Evolutionary conservation across 129 eudicot genomes (phyloP).

Genomic region (Pulicaria dysenterica): DNA sequence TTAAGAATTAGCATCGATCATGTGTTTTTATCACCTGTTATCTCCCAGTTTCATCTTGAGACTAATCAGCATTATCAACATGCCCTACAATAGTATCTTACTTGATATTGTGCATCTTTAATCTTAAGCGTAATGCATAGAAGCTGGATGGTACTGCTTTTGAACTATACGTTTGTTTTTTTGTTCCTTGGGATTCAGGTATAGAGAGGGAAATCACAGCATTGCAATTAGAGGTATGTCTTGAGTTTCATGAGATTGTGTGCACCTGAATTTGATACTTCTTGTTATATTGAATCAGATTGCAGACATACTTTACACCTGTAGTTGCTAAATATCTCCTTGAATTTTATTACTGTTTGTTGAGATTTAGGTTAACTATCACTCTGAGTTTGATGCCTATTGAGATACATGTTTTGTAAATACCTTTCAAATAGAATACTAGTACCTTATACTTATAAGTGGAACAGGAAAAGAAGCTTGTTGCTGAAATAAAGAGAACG

Average conservation of each 20-base stretch:
- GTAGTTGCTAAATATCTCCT: no score
- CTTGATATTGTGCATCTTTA: neutral
- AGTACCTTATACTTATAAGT: conserved; percentile 19
- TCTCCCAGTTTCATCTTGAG: neutral
- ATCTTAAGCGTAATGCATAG: neutral
- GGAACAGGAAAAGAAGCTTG: conserved; percentile 92
- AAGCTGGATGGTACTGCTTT: conserved; percentile 16
- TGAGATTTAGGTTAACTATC: neutral
- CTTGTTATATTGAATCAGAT: no score
- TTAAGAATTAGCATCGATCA: neutral
- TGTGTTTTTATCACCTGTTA: neutral
- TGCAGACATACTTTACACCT: no score
- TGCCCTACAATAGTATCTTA: conserved; percentile 14
- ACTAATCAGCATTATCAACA: conserved; percentile 1
- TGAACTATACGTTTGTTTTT: neutral
- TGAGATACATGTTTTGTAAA: neutral
- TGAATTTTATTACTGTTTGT: no score
- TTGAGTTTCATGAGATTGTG: conserved; percentile 1
- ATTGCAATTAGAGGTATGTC: conserved; percentile 73
- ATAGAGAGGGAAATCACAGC: conserved; percentile 82
- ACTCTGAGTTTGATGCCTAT: neutral
- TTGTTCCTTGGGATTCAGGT: conserved; percentile 47
- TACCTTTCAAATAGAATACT: neutral
- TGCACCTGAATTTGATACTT: no score
- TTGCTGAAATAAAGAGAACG: conserved; percentile 94